Evolutionary conservation across 345 rosid genomes (phyloP).

Genomic region (Nephelium lappaceum): DNA sequence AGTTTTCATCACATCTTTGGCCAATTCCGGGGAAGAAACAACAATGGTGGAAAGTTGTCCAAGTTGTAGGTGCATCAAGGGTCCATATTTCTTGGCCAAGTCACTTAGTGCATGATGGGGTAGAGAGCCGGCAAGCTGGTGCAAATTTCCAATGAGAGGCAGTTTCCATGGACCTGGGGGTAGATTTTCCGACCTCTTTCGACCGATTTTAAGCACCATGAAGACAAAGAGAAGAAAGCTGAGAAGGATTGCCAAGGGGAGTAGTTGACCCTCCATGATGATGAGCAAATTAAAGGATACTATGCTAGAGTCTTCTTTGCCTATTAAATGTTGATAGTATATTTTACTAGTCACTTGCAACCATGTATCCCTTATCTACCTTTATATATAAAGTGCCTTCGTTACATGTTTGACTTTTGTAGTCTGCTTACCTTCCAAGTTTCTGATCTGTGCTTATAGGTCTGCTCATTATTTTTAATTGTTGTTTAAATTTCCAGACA

Average conservation of each 20-base stretch:
- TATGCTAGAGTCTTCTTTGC: too few species aligned
- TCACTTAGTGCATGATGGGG: slow-evolving; percentile 32
- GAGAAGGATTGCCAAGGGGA: neutral
- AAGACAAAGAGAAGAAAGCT: slow-evolving; percentile 1
- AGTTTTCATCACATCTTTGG: slow-evolving; percentile 34
- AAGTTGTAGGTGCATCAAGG: slow-evolving; percentile 29
- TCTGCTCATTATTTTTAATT: too few species aligned
- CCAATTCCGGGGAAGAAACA: slow-evolving; percentile 30
- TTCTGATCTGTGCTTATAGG: too few species aligned
- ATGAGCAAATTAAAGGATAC: too few species aligned
- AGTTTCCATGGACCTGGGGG: slow-evolving; percentile 42
- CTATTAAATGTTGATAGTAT: too few species aligned
- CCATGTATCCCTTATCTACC: too few species aligned
- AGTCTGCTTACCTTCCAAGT: too few species aligned
- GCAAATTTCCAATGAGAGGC: slow-evolving; percentile 41
- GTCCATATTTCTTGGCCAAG: slow-evolving; percentile 37
- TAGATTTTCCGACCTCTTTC: neutral
- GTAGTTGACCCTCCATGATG: neutral
- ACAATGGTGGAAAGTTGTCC: slow-evolving; percentile 29
- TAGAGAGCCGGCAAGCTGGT: slow-evolving; percentile 22
- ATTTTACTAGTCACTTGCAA: too few species aligned
- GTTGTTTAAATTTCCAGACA: too few species aligned
- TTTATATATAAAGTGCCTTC: too few species aligned
- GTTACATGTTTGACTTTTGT: too few species aligned
- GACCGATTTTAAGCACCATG: neutral